Base-by-base conservation (phyloP, 2,329 filamentous ascomycete species). In the Ophiognomonia clavigignenti-juglandacearum region DNA sequence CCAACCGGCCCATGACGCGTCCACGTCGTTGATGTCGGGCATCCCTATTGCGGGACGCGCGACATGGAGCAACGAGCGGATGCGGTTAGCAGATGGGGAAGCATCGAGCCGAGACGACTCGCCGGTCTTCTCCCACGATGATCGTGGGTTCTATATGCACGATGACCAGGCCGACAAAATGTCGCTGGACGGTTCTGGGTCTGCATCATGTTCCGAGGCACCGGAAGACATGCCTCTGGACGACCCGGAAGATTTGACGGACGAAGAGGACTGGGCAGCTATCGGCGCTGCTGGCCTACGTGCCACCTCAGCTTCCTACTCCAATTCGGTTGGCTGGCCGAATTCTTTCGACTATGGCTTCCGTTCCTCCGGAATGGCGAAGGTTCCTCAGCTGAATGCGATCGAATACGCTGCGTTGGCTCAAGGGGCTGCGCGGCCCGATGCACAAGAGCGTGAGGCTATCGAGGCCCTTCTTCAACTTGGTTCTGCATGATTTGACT, bases 241-340 rank as follows among this genome's bases (percentile, higher is more conserved):
- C 57, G 86, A 95, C 61, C 82, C 88, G 51, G 84, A 86, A 55
- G 89, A 96, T 61, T 79, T 88, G 50, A 97, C 93, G 20, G 93
- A 97, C 62, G 89, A 96, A 62, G 92, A 97, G 67, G 91, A 97
- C 67, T 96, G 92, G 91, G 88, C 87, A 39, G 82, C 86, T 43
- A 86, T 96, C 53, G 92, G 90, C 45, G 88, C 91, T 24, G 89
- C 86, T 45, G 88, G 88, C 55, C 77, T 96, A 56, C 83, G 91
- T 54, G 78, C 80, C 50, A 75, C 77, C 40, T 84, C 80, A 6
- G 83, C 83, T 59, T 74, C 77, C 45, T 76, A 68, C 58, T 77
- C 72, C 57, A 32, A 45, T n/a, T 45, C 43, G 13, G 71, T 64
- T 46, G 68, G 83, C 75, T 66, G 78, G 68, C 70, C 82, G 65